A percentile compares a stretch with the other conserved stretches of the same genome.
These are phyloP conservation scores for Leishmania mexicana DNA, from an alignment of 208 protist species.

Conservation along the genomic window DNA sequence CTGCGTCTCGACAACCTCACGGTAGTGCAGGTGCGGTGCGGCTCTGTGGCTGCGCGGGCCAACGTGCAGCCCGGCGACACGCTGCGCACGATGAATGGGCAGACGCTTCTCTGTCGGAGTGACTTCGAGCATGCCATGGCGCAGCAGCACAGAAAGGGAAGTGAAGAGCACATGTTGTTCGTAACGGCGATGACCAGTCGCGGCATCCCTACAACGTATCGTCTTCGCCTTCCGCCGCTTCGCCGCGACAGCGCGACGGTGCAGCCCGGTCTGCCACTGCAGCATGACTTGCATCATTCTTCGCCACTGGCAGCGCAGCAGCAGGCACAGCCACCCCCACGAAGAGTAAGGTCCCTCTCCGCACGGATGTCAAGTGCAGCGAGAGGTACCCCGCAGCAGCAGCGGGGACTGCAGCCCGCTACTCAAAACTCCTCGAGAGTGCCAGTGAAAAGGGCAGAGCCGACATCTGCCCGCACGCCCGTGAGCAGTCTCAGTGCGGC, in stretches of 20 bases:
- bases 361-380: background rate
- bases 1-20: slow-evolving; percentile 18
- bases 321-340: background rate
- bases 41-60: slow-evolving; percentile 28
- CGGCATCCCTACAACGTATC: slow-evolving; percentile 27
- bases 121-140: slow-evolving; percentile 18
- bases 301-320: background rate
- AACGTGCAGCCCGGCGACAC: slow-evolving; percentile 34
- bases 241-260: background rate
- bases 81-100: slow-evolving; percentile 32
- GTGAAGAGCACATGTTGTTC: slow-evolving; percentile 11
- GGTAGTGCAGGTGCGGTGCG: slow-evolving; percentile 11
- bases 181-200: slow-evolving; percentile 22
- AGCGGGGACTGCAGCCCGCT: background rate
- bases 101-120: slow-evolving; percentile 6
- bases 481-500: slow-evolving; percentile 17
- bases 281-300: background rate
- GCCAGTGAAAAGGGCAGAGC: background rate
- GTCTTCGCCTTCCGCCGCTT: slow-evolving; percentile 22
- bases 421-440: background rate
- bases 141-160: background rate
- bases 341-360: background rate
- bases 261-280: background rate
- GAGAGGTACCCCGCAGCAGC: background rate
- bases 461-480: slow-evolving; percentile 11